Evolutionary conservation across 345 rosid species (phyloP), one percentile per base, ranked within the genome.

Genomic region (Syzygium jambos): DNA sequence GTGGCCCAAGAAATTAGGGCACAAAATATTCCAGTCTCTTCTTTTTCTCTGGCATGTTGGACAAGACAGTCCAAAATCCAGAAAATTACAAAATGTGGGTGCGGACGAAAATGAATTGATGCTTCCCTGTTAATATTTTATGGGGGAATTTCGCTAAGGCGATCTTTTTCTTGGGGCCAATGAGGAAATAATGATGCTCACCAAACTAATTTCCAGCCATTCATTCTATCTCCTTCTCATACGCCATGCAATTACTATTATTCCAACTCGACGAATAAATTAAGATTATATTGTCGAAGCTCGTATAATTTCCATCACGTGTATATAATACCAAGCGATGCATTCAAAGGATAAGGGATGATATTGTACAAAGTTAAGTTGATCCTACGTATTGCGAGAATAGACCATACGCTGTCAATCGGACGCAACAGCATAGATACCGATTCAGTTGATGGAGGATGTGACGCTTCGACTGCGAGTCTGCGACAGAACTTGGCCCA

Each of bases 291-390:
- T 17, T 34, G 19, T 1, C 80, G 1, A 73, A 19, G 12, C 78
- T 73, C 0, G 49, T 17, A 38, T 4, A 34, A 68, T 68, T 1
- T 34, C 3, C 78, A 2, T 30, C 78, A 65, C 22, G 5, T 7
- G 11, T n/a, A 17, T 0, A 30, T 19, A 10, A 10, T 21, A 38
- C 8, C 1, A 10, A 34, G 21, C 2, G 4, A 7, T 7, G 7
- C 25, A 73, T 38, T 73, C 4, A 4, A 73, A 34, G 6, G 82
- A 73, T 43, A 38, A 38, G 2, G 80, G 38, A 1, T 6, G 49
- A 10, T 9, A 5, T 9, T 25, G 2, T 2, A 34, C 14, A 38
- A 38, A 73, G 19, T 19, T 4, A 2, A 73, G 13, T 17, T 1
- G 25, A 68, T 10, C 7, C 49, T 17, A 19, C 0, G 25, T 21